Conservation (phyloP, 306 rosid species). For the Sicyos edulis region DNA sequence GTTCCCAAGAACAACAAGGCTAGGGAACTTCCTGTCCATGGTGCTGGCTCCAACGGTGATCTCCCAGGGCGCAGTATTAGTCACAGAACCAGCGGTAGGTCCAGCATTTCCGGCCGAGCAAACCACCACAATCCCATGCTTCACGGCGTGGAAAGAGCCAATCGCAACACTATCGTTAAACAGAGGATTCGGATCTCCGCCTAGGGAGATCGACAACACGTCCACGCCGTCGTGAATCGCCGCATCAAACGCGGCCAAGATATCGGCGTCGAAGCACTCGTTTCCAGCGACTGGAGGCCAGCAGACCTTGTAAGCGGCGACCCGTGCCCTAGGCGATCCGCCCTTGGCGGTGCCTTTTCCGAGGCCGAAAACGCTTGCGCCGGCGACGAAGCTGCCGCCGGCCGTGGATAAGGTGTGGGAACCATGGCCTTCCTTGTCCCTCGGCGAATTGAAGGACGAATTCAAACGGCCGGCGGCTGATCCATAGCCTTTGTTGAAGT, state of each 20-base stretch:
- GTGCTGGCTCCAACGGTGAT: constrained; percentile 89
- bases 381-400: constrained; percentile 57
- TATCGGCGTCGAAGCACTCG: constrained; percentile 80
- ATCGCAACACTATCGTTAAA: constrained; percentile 67
- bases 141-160: constrained; percentile 78
- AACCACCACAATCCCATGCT: constrained; percentile 63
- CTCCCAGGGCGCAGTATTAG: constrained; percentile 65
- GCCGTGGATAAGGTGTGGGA: constrained; percentile 91
- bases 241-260: constrained; percentile 62
- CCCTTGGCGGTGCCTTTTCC: constrained; percentile 84
- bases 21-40: constrained; percentile 70
- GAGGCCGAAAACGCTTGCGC: constrained; percentile 57
- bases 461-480: constrained; percentile 42
- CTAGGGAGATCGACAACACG: constrained; percentile 70
- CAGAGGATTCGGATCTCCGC: constrained; percentile 39
- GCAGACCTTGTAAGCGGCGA: constrained; percentile 86
- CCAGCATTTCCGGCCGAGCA: constrained; percentile 90
- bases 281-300: constrained; percentile 56
- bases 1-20: constrained; percentile 51
- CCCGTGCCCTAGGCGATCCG: constrained; percentile 74
- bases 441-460: constrained; percentile 54
- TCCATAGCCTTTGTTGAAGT: constrained; percentile 69
- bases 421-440: constrained; percentile 83
- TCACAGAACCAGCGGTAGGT: constrained; percentile 46
- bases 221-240: constrained; percentile 82